Evolutionary conservation across 2,329 filamentous ascomycete genomes (phyloP).

Genomic region (Penicillium sp.): DNA sequence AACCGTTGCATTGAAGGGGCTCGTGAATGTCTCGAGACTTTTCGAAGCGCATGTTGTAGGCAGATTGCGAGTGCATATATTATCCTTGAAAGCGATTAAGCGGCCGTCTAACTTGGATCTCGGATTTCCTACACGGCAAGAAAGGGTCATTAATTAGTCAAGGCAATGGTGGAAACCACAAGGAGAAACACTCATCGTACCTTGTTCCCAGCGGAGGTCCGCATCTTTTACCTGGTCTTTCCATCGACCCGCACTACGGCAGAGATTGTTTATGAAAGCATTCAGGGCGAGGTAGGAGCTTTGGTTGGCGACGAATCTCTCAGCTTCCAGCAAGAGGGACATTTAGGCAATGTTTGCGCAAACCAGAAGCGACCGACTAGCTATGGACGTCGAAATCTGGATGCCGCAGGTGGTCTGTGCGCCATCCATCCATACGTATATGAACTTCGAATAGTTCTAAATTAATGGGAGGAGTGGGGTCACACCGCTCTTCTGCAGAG

Average conservation of each 20-base stretch:
- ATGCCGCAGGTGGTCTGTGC: slow-evolving; percentile 2
- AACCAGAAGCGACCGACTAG: neutral
- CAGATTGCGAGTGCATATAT: slow-evolving; percentile 69
- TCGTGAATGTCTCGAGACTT: slow-evolving; percentile 71
- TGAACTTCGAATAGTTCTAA: neutral
- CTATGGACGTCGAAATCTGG: neutral
- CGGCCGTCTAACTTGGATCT: slow-evolving; percentile 49
- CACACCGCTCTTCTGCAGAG: neutral
- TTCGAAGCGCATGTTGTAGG: slow-evolving; percentile 83
- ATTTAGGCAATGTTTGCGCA: slow-evolving; percentile 36
- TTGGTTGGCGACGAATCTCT: slow-evolving; percentile 49
- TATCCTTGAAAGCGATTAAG: slow-evolving; percentile 74
- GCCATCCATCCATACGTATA: neutral
- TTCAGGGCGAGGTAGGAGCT: slow-evolving; percentile 42
- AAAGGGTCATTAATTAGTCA: slow-evolving; percentile 7
- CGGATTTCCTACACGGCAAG: slow-evolving; percentile 31
- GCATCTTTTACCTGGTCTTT: slow-evolving; percentile 43
- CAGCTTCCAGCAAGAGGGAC: slow-evolving; percentile 51
- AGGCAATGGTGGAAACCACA: neutral
- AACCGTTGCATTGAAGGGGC: slow-evolving; percentile 83
- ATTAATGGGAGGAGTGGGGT: too few relatives aligned
- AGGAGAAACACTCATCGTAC: slow-evolving; percentile 25
- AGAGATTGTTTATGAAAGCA: slow-evolving; percentile 47
- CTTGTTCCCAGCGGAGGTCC: slow-evolving; percentile 40
- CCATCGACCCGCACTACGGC: slow-evolving; percentile 40